Evolutionary conservation across 192 early-diverging fungal genomes (phyloP).

Genomic region (Funneliformis mosseae): DNA sequence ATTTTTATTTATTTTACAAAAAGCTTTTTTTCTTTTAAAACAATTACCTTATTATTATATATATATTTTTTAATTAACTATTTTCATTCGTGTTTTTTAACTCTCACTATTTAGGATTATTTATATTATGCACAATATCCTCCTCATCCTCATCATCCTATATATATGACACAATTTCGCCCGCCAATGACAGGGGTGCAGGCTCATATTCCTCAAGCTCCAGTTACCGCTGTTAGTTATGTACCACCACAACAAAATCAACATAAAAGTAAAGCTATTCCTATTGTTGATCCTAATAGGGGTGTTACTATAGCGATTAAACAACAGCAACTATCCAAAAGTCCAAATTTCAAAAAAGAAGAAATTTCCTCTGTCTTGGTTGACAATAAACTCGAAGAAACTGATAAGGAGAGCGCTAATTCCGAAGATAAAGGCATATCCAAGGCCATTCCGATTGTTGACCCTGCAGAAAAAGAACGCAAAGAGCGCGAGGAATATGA

Average conservation of each 20-base stretch:
- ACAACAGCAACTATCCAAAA: background rate
- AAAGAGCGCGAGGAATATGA: conserved; percentile 37
- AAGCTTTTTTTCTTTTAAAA: no score
- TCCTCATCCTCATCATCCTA: no score
- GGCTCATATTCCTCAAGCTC: background rate
- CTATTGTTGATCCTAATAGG: background rate
- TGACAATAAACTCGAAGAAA: background rate
- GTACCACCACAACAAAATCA: background rate
- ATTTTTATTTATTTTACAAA: no score
- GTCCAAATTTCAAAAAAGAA: conserved; percentile 14
- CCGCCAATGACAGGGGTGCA: background rate
- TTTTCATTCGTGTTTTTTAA: no score
- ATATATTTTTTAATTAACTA: no score
- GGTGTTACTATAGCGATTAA: background rate
- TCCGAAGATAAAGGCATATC: conserved; percentile 23
- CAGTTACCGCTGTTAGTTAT: background rate
- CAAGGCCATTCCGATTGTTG: conserved; percentile 51
- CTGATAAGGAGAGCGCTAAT: conserved; percentile 12
- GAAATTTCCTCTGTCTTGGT: background rate
- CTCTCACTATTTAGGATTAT: no score
- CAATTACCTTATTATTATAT: no score
- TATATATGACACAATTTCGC: background rate
- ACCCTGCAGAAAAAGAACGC: conserved; percentile 48
- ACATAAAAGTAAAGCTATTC: background rate
- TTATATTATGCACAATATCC: no score